Percentiles rank a stretch among this genome's conserved stretches.
Conservation (phyloP, 208 protist genomes). For the Leishmania braziliensis region DNA sequence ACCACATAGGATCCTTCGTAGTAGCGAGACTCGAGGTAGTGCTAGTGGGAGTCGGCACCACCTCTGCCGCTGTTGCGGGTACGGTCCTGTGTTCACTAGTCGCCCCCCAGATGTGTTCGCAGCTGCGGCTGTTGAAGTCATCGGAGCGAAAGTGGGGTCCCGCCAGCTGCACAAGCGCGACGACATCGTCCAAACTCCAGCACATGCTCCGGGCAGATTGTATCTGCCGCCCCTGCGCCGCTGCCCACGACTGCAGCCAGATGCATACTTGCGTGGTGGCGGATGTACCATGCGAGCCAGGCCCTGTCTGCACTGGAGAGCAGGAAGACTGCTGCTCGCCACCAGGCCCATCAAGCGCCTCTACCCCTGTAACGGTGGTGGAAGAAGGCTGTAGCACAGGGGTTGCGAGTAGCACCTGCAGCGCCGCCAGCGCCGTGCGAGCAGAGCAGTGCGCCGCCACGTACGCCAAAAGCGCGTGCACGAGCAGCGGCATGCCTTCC, state of each 20-base stretch:
- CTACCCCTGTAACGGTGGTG: not conserved
- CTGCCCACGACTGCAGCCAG: conserved; percentile 30
- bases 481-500: conserved; percentile 27
- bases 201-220: not conserved
- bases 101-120: not conserved
- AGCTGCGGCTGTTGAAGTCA: not conserved
- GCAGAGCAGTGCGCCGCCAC: conserved; percentile 40
- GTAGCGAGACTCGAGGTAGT: not conserved
- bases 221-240: not conserved
- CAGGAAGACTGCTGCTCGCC: not conserved
- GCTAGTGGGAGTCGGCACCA: not conserved
- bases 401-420: conserved; percentile 38
- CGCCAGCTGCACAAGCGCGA: conserved; percentile 39
- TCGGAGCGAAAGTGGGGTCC: conserved; percentile 9
- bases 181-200: conserved; percentile 44
- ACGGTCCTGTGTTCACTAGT: not conserved
- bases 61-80: not conserved
- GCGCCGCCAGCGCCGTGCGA: conserved; percentile 28
- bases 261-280: conserved; percentile 14
- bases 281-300: not conserved
- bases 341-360: not conserved
- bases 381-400: conserved; percentile 2
- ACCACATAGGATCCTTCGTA: conserved; percentile 22
- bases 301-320: not conserved
- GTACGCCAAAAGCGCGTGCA: conserved; percentile 35